phyloP scores from a whole-genome alignment of 129 eudicot genomes.

The Solidago caesia region DNA sequence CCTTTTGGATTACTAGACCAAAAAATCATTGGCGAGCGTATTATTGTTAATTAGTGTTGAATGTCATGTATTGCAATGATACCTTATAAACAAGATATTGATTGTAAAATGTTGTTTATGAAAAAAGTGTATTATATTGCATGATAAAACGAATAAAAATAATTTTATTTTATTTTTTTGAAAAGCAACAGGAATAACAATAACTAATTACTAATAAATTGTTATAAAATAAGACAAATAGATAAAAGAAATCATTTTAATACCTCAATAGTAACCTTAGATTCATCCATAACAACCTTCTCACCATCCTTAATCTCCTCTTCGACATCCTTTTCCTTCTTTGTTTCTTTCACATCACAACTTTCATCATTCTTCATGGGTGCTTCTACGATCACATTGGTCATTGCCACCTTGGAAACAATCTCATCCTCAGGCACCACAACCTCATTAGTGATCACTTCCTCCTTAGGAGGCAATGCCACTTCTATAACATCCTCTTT shows the following conservation, averaged over 20 bases:
- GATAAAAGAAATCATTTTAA: background rate
- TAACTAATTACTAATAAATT: background rate
- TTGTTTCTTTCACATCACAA: constrained; percentile 12
- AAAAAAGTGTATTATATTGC: background rate
- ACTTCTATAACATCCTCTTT: background rate
- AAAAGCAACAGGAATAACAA: background rate
- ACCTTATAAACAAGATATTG: background rate
- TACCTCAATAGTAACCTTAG: constrained; percentile 26
- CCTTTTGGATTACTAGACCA: too few relatives aligned
- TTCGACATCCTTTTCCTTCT: constrained; percentile 22
- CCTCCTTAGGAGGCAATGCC: background rate
- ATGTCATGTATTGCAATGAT: too few relatives aligned
- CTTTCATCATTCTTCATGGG: background rate
- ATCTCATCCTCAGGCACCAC: background rate
- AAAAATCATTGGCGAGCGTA: too few relatives aligned
- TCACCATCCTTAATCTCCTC: constrained; percentile 19
- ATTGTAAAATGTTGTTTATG: background rate
- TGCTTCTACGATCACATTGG: background rate
- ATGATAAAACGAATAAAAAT: background rate
- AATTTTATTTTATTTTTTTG: too few relatives aligned
- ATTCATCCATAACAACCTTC: constrained; percentile 15
- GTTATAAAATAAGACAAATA: background rate
- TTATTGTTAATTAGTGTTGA: too few relatives aligned
- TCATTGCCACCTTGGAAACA: background rate
- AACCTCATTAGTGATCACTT: background rate